These are phyloP conservation scores for Talaromyces liani DNA, from an alignment of 495 filamentous ascomycete species.

Conservation along the genomic window DNA sequence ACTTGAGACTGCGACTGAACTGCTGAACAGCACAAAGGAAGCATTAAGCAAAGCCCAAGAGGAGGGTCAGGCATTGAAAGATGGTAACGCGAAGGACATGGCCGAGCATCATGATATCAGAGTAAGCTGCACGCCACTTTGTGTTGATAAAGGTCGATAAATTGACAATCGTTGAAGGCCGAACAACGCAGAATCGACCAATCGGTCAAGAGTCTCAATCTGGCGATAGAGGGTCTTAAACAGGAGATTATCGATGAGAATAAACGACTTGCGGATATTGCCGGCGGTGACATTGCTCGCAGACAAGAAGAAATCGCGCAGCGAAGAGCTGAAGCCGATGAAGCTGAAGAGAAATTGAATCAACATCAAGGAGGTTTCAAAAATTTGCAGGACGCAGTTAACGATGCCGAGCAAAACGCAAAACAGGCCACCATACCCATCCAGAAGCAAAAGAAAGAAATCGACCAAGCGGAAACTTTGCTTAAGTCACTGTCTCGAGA, in stretches of 20 bases:
- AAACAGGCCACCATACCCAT: slow-evolving; percentile 18
- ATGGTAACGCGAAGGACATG: slow-evolving; percentile 31
- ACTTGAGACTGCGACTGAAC: slow-evolving; percentile 46
- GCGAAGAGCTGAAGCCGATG: slow-evolving; percentile 24
- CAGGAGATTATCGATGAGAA: slow-evolving; percentile 40
- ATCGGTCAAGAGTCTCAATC: slow-evolving; percentile 34
- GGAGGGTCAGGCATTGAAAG: slow-evolving; percentile 33
- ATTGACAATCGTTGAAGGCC: slow-evolving; percentile 21
- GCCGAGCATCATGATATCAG: slow-evolving; percentile 35
- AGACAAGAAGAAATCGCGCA: slow-evolving; percentile 40
- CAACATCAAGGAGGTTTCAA: slow-evolving; percentile 21
- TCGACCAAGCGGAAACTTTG: slow-evolving; percentile 34
- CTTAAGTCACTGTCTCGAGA: slow-evolving; percentile 45
- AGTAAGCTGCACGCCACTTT: slow-evolving; percentile 21
- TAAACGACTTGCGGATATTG: slow-evolving; percentile 39
- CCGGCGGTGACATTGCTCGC: slow-evolving; percentile 45
- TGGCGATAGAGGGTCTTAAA: slow-evolving; percentile 30
- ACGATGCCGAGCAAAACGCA: slow-evolving; percentile 26
- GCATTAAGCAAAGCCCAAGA: slow-evolving; percentile 36
- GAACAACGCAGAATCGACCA: slow-evolving; percentile 45
- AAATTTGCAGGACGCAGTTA: slow-evolving; percentile 26
- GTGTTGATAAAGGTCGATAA: background rate
- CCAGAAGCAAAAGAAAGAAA: slow-evolving; percentile 26
- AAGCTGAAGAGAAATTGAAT: slow-evolving; percentile 22
- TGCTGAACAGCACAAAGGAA: slow-evolving; percentile 42